Percentiles rank a stretch among this genome's conserved stretches.
These are phyloP conservation scores for Trebouxia sp. DNA, from an alignment of 139 green algal genomes.

Conservation along the genomic window DNA sequence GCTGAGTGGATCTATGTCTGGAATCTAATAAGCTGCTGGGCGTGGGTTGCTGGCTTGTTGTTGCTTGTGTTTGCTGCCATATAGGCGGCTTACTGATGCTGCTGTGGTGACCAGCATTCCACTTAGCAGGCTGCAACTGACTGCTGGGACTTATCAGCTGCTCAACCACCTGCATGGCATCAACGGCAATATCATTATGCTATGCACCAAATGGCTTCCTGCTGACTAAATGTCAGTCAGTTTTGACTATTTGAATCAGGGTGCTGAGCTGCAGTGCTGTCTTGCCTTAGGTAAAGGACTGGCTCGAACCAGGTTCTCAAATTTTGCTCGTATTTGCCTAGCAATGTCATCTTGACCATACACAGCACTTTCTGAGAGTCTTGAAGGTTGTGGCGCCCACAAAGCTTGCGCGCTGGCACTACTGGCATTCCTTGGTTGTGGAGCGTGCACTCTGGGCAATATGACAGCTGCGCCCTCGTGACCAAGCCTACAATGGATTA, in stretches of 20 bases:
- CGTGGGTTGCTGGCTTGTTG: background rate
- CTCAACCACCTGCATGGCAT: background rate
- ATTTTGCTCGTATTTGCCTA: conserved; percentile 31
- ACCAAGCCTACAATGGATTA: background rate
- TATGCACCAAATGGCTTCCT: no score
- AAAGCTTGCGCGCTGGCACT: background rate
- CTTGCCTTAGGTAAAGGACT: conserved; percentile 32
- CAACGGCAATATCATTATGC: no score
- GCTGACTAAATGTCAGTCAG: no score
- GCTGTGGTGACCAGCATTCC: background rate
- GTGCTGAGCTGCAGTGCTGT: no score
- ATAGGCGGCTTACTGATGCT: background rate
- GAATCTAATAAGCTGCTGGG: no score
- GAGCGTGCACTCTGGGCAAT: background rate
- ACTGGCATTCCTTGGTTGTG: background rate
- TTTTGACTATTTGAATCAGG: no score
- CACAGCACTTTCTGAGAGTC: background rate
- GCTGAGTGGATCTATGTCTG: no score
- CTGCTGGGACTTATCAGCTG: background rate
- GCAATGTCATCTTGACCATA: conserved; percentile 9
- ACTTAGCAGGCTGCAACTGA: background rate
- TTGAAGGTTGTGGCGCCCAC: background rate
- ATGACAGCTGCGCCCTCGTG: background rate
- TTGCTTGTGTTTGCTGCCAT: background rate
- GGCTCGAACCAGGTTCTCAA: conserved; percentile 33